These are phyloP conservation scores for Puccinia coronata DNA, from an alignment of 1,284 basidiomycete genomes.

Conservation along the genomic window DNA sequence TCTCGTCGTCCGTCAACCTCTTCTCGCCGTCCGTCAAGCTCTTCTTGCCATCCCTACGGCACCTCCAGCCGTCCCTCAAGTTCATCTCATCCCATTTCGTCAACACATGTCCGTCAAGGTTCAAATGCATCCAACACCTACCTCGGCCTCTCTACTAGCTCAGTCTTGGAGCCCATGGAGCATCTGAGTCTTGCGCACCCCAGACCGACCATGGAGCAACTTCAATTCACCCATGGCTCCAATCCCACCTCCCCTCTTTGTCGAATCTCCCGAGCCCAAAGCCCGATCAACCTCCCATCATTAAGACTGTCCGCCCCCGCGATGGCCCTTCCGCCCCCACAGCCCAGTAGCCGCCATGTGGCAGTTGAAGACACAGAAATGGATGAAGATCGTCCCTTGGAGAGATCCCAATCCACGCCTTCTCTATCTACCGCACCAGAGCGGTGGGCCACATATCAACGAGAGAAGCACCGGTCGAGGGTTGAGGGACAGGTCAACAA, in stretches of 20 bases:
- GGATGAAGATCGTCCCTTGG: slow-evolving; percentile 18
- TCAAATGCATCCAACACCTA: background rate
- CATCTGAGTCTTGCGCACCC: slow-evolving; percentile 66
- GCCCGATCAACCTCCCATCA: slow-evolving; percentile 35
- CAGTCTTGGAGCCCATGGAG: slow-evolving; percentile 78
- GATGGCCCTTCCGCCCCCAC: slow-evolving; percentile 5
- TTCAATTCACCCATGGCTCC: background rate
- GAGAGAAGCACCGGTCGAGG: background rate
- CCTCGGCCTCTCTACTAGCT: slow-evolving; percentile 66
- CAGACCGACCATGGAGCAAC: background rate
- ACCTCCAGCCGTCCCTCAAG: background rate
- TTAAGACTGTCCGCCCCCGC: slow-evolving; percentile 18
- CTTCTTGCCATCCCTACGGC: slow-evolving; percentile 2
- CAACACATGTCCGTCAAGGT: background rate
- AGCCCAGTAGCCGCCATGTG: background rate
- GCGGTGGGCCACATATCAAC: slow-evolving; percentile 20
- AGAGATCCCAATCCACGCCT: slow-evolving; percentile 23
- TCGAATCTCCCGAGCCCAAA: slow-evolving; percentile 10
- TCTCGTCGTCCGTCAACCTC: background rate
- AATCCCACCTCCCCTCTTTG: slow-evolving; percentile 5
- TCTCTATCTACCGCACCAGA: slow-evolving; percentile 35
- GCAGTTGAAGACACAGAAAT: slow-evolving; percentile 19
- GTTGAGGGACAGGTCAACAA: background rate
- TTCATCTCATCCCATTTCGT: background rate
- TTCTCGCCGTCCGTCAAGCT: background rate